Conservation (phyloP, 352 stramenopile genomes). For the Phytophthora lateralis region DNA sequence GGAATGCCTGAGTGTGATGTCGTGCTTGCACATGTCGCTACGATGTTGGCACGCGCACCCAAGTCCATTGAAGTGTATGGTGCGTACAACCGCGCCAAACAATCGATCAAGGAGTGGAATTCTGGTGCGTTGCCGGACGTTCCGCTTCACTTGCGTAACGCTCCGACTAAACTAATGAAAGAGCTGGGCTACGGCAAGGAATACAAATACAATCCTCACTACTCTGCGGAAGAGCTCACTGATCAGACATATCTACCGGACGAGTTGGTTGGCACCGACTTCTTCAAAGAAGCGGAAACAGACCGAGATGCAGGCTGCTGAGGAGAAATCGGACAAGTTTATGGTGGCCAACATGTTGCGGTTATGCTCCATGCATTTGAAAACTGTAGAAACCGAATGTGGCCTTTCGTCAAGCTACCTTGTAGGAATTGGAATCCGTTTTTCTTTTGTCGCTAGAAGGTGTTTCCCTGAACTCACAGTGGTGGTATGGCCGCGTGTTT, state of each 20-base stretch:
- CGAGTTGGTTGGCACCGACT: constrained; percentile 63
- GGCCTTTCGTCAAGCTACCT: constrained; percentile 16
- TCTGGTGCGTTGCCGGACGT: constrained; percentile 69
- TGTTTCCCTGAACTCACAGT: constrained; percentile 2
- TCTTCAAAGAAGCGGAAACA: constrained; percentile 47
- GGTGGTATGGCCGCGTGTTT: neutral
- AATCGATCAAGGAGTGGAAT: constrained; percentile 60
- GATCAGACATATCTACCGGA: constrained; percentile 87
- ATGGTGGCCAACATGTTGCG: neutral
- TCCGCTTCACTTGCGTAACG: constrained; percentile 82
- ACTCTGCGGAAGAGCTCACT: constrained; percentile 61
- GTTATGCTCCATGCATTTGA: neutral
- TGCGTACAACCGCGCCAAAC: constrained; percentile 82
- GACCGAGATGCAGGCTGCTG: constrained; percentile 11
- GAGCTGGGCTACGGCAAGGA: constrained; percentile 76
- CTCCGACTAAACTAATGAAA: constrained; percentile 81
- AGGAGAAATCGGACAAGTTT: neutral
- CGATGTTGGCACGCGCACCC: constrained; percentile 75
- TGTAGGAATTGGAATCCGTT: constrained; percentile 2
- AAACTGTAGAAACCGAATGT: constrained; percentile 19
- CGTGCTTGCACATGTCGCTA: constrained; percentile 79
- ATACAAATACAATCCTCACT: constrained; percentile 88
- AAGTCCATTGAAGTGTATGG: constrained; percentile 88
- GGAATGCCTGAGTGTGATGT: constrained; percentile 90
- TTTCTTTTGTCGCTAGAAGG: neutral